A percentile compares a stretch with the other conserved stretches of the same genome.
phyloP scores from a whole-genome alignment of 495 filamentous ascomycete species.

The Aspergillus heteromorphus region DNA sequence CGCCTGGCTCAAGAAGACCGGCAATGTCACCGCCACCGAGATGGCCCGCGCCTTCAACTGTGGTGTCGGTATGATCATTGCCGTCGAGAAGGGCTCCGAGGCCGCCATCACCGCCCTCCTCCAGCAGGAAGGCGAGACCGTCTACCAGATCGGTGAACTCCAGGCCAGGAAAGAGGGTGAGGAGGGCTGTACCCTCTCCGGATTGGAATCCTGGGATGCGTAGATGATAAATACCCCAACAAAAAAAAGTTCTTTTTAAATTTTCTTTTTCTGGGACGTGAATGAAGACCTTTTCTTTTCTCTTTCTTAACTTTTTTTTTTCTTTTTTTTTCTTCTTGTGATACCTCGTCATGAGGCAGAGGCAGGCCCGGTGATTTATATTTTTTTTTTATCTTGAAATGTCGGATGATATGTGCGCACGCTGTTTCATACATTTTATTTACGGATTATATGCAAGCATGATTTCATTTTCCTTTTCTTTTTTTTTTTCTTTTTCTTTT shows the following conservation, averaged over 20 bases:
- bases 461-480: not conserved
- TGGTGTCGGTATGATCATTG: slow-evolving; percentile 87
- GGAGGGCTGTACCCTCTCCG: slow-evolving; percentile 63
- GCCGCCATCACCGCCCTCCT: slow-evolving; percentile 47
- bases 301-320: not conserved
- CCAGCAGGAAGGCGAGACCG: slow-evolving; percentile 64
- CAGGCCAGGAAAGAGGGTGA: slow-evolving; percentile 41
- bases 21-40: slow-evolving; percentile 67
- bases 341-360: too few species aligned
- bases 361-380: too few species aligned
- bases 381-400: too few species aligned
- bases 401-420: too few species aligned
- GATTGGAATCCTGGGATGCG: slow-evolving; percentile 64
- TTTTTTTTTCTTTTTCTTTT: not conserved
- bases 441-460: too few species aligned
- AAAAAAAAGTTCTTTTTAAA: not conserved
- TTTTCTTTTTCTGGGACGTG: not conserved
- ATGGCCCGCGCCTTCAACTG: slow-evolving; percentile 92
- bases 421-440: too few species aligned
- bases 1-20: slow-evolving; percentile 73
- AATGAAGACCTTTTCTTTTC: slow-evolving; percentile 9
- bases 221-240: slow-evolving; percentile 14
- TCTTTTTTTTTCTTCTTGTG: not conserved
- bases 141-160: slow-evolving; percentile 70
- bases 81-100: slow-evolving; percentile 56